phyloP scores from a whole-genome alignment of 1,284 basidiomycete species.

The Boletellus sp. region DNA sequence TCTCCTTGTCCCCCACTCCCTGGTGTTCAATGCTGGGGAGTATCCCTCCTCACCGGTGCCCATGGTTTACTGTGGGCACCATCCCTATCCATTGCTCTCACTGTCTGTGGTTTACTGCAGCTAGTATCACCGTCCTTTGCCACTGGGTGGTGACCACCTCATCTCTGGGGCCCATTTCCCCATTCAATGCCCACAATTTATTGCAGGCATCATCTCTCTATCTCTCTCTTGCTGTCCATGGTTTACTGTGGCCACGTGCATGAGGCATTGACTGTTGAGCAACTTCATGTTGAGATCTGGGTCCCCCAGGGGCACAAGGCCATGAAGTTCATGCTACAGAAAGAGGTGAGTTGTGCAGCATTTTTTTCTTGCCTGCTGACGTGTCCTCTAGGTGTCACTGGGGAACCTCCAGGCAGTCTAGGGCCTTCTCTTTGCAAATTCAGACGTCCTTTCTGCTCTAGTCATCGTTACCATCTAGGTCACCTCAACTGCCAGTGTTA shows the following conservation, averaged over 20 bases:
- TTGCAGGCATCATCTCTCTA: conserved; percentile 18
- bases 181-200: too few species aligned
- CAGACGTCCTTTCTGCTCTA: conserved; percentile 82
- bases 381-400: conserved; percentile 73
- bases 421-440: conserved; percentile 85
- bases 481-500: conserved; percentile 52
- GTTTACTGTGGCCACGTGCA: conserved; percentile 44
- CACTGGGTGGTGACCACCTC: too few species aligned
- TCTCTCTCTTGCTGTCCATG: too few species aligned
- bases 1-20: too few species aligned
- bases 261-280: conserved; percentile 86
- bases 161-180: too few species aligned
- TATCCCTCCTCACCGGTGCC: too few species aligned
- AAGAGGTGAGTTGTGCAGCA: conserved; percentile 55
- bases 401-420: conserved; percentile 94
- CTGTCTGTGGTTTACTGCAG: too few species aligned
- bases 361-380: conserved; percentile 5
- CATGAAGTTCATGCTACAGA: conserved; percentile 71
- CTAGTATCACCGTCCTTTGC: too few species aligned
- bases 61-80: too few species aligned
- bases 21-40: too few species aligned
- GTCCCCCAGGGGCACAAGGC: conserved; percentile 72
- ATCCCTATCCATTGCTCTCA: too few species aligned
- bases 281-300: conserved; percentile 95
- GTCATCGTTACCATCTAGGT: conserved; percentile 90